Evolutionary conservation across 1,284 basidiomycete species (phyloP).

Genomic region (Chondrostereum purpureum): DNA sequence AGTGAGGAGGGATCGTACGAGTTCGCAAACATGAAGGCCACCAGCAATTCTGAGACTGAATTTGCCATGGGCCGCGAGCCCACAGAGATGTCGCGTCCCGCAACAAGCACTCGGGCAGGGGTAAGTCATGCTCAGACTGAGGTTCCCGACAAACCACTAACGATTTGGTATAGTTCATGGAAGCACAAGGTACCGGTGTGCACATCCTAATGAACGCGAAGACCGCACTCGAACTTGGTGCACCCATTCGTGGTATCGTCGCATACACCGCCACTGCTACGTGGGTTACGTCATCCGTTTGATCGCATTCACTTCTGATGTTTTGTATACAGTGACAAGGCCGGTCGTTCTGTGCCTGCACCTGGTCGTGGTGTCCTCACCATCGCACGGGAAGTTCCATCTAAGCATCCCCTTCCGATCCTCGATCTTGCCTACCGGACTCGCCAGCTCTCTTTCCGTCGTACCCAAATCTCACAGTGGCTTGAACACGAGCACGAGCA

Average conservation of each 20-base stretch:
- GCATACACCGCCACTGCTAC: conserved; percentile 97
- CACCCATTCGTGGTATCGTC: conserved; percentile 88
- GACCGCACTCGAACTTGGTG: conserved; percentile 92
- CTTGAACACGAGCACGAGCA: conserved; percentile 81
- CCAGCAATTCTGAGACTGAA: conserved; percentile 93
- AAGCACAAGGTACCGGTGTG: conserved; percentile 93
- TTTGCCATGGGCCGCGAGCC: conserved; percentile 98
- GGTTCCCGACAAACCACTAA: no score
- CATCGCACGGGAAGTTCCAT: conserved; percentile 76
- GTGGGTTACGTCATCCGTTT: conserved; percentile 35
- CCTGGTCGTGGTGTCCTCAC: conserved; percentile 87
- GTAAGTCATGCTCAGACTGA: no score
- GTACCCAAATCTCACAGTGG: conserved; percentile 92
- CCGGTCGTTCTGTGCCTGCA: conserved; percentile 90
- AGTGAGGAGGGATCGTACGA: conserved; percentile 96
- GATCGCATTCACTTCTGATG: conserved; percentile 6
- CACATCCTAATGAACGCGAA: conserved; percentile 96
- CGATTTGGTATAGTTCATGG: conserved; percentile 71
- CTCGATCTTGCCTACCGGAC: conserved; percentile 84
- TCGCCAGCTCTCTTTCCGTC: conserved; percentile 89
- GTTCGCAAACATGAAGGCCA: conserved; percentile 99
- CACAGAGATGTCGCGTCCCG: conserved; percentile 96
- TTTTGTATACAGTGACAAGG: conserved; percentile 77
- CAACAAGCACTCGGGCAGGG: conserved; percentile 91
- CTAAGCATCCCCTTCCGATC: conserved; percentile 68